These are phyloP conservation scores for Clarireedia paspali DNA, from an alignment of 2,329 filamentous ascomycete genomes.

Conservation along the genomic window DNA sequence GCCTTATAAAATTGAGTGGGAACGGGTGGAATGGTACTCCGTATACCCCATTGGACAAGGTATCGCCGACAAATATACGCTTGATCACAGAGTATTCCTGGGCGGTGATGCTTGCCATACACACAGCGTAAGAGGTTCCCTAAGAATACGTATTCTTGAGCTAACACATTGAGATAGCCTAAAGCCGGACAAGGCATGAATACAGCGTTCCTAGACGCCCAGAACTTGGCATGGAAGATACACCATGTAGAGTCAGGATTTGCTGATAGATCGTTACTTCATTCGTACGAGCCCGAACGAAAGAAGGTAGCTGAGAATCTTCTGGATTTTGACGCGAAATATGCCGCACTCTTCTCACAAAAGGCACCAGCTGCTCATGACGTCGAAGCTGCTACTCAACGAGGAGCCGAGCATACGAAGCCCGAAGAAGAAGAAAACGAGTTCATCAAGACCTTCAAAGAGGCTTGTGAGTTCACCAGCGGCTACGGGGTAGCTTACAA, in stretches of 20 bases:
- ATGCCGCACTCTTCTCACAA: conserved; percentile 83
- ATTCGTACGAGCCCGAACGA: conserved; percentile 81
- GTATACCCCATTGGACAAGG: conserved; percentile 72
- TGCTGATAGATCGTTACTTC: conserved; percentile 64
- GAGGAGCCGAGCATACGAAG: conserved; percentile 24
- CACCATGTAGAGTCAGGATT: conserved; percentile 83
- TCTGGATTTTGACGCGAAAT: conserved; percentile 79
- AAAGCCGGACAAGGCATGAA: conserved; percentile 79
- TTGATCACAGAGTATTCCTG: conserved; percentile 64
- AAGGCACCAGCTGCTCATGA: conserved; percentile 65
- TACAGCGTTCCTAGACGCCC: conserved; percentile 69
- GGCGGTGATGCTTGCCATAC: conserved; percentile 75
- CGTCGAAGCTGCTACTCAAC: conserved; percentile 55
- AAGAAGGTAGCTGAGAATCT: conserved; percentile 78
- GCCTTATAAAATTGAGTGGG: conserved; percentile 61
- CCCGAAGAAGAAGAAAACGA: conserved; percentile 53
- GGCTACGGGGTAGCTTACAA: conserved; percentile 86
- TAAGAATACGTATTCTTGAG: conserved; percentile 35
- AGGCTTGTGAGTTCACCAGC: conserved; percentile 83
- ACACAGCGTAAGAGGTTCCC: conserved; percentile 50
- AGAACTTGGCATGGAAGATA: conserved; percentile 94
- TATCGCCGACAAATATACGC: conserved; percentile 59
- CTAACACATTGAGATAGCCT: conserved; percentile 51
- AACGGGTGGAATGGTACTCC: conserved; percentile 65
- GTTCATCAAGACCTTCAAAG: conserved; percentile 87